Evolutionary conservation across 495 filamentous ascomycete genomes (phyloP), one percentile per base, ranked within the genome.

Genomic region (Astrothelium subdiscretum): DNA sequence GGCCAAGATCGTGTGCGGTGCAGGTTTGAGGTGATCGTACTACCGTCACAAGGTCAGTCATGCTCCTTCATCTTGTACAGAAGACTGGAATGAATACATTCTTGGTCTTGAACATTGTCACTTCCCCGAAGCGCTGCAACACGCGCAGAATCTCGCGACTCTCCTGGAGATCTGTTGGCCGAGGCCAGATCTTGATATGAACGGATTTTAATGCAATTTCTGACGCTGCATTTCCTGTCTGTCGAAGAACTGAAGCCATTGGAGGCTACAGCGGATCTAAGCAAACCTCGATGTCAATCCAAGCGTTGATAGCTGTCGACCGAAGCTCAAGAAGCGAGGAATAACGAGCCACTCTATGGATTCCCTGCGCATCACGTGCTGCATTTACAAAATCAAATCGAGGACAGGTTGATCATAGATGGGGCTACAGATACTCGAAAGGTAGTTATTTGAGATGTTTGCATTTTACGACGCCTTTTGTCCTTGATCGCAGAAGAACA

Each of bases 41-140:
- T 78, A 58, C 57, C 5, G 24, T 20, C 26, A 27, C 2, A 57
- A 20, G 20, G 42, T 3, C 12, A 27, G 57, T 48, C 24, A 24
- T 61, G 3, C 6, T 20, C n/a, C 44, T 38, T 29, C 38, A 4
- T 26, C 31, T 20, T 18, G n/a, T n/a, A n/a, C 26, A 40, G 64
- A 58, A 60, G 54, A 44, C 15, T 1, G 32, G 0, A 24, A 10
- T 24, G 0, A 27, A 3, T 43, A 91, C 89, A 67, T 82, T 80
- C 22, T 90, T 75, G 66, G 81, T 85, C 71, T 85, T 83, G 75
- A 90, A 97, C 64, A 85, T 84, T 26, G 84, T 81, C 10, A 97
- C 81, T 58, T 90, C 83, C 59, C 89, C 90, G 72, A 87, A 88
- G 68, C 80, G 80, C 71, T 90, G 84, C 27, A 97, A 74, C 26